phyloP scores from a whole-genome alignment of 208 protist species.

The Leishmania guyanensis region DNA sequence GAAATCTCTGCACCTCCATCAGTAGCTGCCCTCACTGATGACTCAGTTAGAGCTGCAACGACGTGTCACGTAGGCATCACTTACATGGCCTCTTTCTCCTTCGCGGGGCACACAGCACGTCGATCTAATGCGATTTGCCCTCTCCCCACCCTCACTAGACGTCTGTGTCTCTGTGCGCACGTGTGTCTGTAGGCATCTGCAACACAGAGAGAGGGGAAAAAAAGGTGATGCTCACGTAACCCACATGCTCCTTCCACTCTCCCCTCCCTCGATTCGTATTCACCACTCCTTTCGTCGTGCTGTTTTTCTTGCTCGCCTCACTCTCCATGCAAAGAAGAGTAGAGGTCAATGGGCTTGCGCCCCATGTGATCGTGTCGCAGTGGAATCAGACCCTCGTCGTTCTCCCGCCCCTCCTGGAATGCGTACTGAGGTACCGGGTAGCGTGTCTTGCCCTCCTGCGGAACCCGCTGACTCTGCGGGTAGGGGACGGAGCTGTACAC shows the following conservation, averaged over 20 bases:
- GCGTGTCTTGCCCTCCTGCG: conserved; percentile 39
- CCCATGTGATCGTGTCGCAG: conserved; percentile 47
- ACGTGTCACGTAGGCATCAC: not conserved
- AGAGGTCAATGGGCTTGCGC: conserved; percentile 19
- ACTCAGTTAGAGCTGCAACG: not conserved
- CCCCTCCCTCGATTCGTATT: not conserved
- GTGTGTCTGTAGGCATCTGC: not conserved
- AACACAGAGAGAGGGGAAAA: not conserved
- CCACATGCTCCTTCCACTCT: not conserved
- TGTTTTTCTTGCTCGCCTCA: not conserved
- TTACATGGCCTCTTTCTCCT: not conserved
- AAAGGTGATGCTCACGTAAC: not conserved
- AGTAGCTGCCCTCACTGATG: not conserved
- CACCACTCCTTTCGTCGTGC: not conserved
- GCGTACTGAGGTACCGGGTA: conserved; percentile 69
- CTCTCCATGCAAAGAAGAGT: conserved; percentile 25
- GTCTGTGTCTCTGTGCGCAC: not conserved
- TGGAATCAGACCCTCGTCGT: conserved; percentile 75
- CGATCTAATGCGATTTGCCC: not conserved
- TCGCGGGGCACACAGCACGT: not conserved
- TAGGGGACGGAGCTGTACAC: conserved; percentile 78
- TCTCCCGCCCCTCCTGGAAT: conserved; percentile 74
- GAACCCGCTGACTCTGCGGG: conserved; percentile 41
- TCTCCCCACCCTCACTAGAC: not conserved
- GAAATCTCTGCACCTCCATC: not conserved